Percentiles rank a stretch among this genome's conserved stretches.
These are phyloP conservation scores for Hanseniaspora hatyaiensis DNA, from an alignment of 805 yeast species.

Conservation along the genomic window DNA sequence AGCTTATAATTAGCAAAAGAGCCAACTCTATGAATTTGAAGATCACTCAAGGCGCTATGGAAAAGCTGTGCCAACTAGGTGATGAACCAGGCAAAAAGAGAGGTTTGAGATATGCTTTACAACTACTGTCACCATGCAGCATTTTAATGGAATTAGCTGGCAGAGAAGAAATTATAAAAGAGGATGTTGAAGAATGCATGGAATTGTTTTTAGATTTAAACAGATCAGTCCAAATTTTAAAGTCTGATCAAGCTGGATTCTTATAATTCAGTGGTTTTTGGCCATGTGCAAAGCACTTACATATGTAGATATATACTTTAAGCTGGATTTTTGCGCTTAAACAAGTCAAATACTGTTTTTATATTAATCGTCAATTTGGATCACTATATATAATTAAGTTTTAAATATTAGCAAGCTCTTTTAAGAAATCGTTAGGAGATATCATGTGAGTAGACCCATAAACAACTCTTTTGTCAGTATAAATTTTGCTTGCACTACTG, in stretches of 20 bases:
- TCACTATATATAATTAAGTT: not conserved
- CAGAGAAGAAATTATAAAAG: constrained; percentile 52
- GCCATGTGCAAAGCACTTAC: too few species aligned
- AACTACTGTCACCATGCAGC: constrained; percentile 81
- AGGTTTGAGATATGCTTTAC: constrained; percentile 73
- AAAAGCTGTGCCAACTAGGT: constrained; percentile 62
- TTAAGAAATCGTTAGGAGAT: constrained; percentile 57
- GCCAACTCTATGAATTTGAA: constrained; percentile 65
- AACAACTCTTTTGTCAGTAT: constrained; percentile 31
- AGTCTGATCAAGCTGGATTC: constrained; percentile 19
- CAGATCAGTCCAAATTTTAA: constrained; percentile 61
- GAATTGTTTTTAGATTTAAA: constrained; percentile 72
- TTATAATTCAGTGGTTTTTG: constrained; percentile 5
- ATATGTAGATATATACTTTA: not conserved
- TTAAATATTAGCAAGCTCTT: constrained; percentile 52
- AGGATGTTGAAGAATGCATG: constrained; percentile 77
- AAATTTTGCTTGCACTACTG: not conserved
- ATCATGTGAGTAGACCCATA: constrained; percentile 78
- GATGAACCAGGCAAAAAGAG: constrained; percentile 43
- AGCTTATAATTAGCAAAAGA: constrained; percentile 70
- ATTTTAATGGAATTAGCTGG: constrained; percentile 65
- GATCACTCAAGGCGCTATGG: constrained; percentile 57
- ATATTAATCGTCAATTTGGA: too few species aligned
- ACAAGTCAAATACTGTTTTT: too few species aligned
- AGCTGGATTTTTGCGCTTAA: too few species aligned